Conservation (phyloP, 805 yeast genomes). For the Yamadazyma nakazawae region DNA sequence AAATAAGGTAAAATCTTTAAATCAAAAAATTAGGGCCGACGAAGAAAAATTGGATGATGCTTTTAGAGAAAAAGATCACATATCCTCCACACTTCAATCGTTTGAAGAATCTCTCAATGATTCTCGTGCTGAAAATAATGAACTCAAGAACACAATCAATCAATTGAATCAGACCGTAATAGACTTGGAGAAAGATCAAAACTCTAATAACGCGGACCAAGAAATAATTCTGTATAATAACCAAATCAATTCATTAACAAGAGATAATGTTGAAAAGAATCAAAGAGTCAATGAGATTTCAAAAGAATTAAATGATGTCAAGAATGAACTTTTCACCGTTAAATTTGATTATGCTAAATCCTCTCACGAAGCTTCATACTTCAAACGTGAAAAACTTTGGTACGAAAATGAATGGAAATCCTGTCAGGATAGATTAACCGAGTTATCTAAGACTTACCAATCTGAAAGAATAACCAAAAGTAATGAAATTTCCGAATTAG, state of each 20-base stretch:
- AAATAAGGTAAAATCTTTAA: slow-evolving; percentile 20
- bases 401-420: slow-evolving; percentile 35
- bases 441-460: slow-evolving; percentile 37
- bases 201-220: slow-evolving; percentile 17
- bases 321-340: slow-evolving; percentile 33
- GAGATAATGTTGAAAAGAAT: slow-evolving; percentile 34
- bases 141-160: slow-evolving; percentile 15
- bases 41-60: slow-evolving; percentile 19
- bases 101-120: slow-evolving; percentile 12
- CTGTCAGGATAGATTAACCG: slow-evolving; percentile 36
- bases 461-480: slow-evolving; percentile 29
- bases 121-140: slow-evolving; percentile 15
- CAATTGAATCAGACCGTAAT: slow-evolving; percentile 17
- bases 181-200: slow-evolving; percentile 10
- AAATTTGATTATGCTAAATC: slow-evolving; percentile 34
- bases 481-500: slow-evolving; percentile 27
- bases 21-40: slow-evolving; percentile 19
- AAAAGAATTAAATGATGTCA: slow-evolving; percentile 33
- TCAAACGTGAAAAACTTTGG: slow-evolving; percentile 37
- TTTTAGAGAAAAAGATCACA: slow-evolving; percentile 20
- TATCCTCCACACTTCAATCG: slow-evolving; percentile 19
- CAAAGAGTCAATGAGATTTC: slow-evolving; percentile 33
- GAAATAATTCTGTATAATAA: slow-evolving; percentile 27
- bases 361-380: slow-evolving; percentile 31
- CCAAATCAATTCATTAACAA: slow-evolving; percentile 26